Evolutionary conservation across 2,329 filamentous ascomycete species (phyloP).

Genomic region (Epichloe gansuensis): DNA sequence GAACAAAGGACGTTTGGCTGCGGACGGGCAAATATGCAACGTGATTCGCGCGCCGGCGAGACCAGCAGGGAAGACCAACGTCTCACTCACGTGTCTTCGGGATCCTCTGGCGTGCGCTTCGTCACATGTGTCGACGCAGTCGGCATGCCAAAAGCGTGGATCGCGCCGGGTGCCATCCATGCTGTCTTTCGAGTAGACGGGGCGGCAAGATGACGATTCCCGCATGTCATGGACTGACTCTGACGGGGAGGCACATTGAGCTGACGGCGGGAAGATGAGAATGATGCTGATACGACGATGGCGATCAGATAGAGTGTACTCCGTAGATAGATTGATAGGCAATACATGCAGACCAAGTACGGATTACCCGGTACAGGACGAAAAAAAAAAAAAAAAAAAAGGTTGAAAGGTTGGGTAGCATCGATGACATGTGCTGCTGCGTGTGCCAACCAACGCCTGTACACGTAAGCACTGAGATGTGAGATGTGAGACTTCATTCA

Average conservation of each 20-base stretch:
- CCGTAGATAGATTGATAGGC: no score
- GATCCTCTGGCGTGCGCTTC: constrained; percentile 21
- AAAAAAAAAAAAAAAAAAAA: no score
- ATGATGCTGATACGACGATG: no score
- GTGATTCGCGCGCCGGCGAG: constrained; percentile 14
- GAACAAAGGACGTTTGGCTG: constrained; percentile 19
- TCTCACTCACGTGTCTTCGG: constrained; percentile 20
- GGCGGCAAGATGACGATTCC: constrained; percentile 35
- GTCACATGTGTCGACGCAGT: constrained; percentile 39
- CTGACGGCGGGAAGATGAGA: constrained; percentile 35
- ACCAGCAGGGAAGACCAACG: constrained; percentile 13
- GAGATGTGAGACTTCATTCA: no score
- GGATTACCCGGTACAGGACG: no score
- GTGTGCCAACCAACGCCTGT: no score
- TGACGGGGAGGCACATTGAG: constrained; percentile 28
- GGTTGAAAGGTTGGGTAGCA: no score
- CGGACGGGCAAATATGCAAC: constrained; percentile 27
- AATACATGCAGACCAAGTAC: no score
- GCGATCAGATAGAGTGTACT: no score
- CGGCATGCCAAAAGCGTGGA: constrained; percentile 47
- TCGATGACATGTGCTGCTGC: no score
- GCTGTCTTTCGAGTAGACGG: constrained; percentile 40
- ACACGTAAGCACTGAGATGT: no score
- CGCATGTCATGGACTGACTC: constrained; percentile 35
- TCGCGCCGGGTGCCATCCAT: constrained; percentile 47